Conservation (phyloP, 352 stramenopile species). For the Phytophthora agathidicida region DNA sequence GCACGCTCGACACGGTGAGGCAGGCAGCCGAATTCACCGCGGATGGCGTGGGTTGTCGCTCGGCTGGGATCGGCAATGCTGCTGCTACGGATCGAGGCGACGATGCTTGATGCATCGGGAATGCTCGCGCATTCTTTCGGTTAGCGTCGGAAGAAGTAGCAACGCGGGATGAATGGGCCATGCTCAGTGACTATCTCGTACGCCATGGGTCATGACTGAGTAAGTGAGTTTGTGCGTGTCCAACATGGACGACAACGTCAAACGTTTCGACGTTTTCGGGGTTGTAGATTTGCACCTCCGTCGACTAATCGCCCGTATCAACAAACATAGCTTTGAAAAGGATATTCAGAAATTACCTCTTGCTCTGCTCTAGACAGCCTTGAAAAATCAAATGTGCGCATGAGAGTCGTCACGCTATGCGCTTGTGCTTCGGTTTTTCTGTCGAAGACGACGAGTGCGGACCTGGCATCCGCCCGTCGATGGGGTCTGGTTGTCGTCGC, state of each 20-base stretch:
- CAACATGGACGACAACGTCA: no score
- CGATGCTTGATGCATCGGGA: background rate
- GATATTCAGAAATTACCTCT: slow-evolving; percentile 1
- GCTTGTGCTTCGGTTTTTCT: no score
- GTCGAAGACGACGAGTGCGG: slow-evolving; percentile 20
- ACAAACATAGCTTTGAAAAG: background rate
- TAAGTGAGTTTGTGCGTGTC: background rate
- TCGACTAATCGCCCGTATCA: background rate
- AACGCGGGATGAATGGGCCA: background rate
- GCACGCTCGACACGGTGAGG: background rate
- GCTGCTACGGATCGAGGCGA: background rate
- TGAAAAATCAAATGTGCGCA: no score
- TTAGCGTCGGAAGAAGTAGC: background rate
- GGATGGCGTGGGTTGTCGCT: background rate
- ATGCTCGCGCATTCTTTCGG: background rate
- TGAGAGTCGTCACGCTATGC: no score
- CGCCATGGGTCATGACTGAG: no score
- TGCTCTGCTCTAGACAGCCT: slow-evolving; percentile 5
- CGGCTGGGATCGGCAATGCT: no score
- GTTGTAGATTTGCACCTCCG: background rate
- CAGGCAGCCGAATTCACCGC: background rate
- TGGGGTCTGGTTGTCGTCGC: background rate
- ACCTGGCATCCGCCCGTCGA: slow-evolving; percentile 18
- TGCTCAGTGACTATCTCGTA: background rate
- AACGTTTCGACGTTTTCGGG: no score